Percentiles rank a stretch among this genome's conserved stretches.
Evolutionary conservation across 257 asterid genomes (phyloP).

Genomic region (Solanum lycopersicoides): DNA sequence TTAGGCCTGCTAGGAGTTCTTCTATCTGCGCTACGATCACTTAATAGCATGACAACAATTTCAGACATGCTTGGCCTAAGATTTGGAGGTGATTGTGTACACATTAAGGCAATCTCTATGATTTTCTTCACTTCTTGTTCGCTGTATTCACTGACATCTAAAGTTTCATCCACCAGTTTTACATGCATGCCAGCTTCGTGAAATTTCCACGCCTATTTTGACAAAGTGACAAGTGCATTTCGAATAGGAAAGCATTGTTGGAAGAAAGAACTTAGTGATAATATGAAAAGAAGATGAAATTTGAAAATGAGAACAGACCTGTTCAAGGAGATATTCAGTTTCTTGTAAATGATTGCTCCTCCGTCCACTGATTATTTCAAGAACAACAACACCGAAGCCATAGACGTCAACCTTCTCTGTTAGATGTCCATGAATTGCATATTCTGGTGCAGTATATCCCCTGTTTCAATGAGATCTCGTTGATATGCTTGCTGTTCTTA

Average conservation of each 20-base stretch:
- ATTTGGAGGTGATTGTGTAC: constrained; percentile 65
- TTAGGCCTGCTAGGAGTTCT: constrained; percentile 23
- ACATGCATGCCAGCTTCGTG: constrained; percentile 39
- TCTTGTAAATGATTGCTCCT: constrained; percentile 42
- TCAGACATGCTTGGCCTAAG: constrained; percentile 77
- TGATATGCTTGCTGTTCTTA: background rate
- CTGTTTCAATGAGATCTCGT: constrained; percentile 16
- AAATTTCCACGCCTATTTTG: constrained; percentile 59
- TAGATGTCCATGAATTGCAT: constrained; percentile 69
- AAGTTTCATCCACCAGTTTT: constrained; percentile 48
- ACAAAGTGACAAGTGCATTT: background rate
- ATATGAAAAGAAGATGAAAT: background rate
- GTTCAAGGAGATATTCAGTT: constrained; percentile 57
- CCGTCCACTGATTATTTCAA: constrained; percentile 70
- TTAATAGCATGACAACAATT: constrained; percentile 50
- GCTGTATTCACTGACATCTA: constrained; percentile 35
- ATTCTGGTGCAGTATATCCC: constrained; percentile 86
- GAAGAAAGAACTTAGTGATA: background rate
- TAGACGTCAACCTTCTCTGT: constrained; percentile 77
- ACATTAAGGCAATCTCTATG: constrained; percentile 49
- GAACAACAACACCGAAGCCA: constrained; percentile 63
- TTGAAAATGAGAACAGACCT: constrained; percentile 20
- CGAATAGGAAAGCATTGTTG: background rate
- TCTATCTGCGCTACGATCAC: constrained; percentile 17
- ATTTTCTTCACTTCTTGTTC: constrained; percentile 49